These are phyloP conservation scores for Pichia sorboxylosa DNA, from an alignment of 1,139 yeast species.

Conservation along the genomic window DNA sequence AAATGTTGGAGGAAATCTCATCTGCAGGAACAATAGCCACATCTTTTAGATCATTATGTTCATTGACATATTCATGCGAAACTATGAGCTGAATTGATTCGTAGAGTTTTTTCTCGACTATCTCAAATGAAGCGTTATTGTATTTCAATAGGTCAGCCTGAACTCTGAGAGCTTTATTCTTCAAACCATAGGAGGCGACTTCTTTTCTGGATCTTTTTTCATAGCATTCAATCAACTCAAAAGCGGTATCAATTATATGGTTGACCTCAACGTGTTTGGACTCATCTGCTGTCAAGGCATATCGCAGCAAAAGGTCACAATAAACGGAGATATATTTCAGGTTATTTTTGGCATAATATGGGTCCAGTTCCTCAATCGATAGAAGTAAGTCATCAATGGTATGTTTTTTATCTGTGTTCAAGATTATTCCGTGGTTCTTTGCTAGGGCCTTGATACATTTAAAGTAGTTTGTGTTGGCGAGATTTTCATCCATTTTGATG, in stretches of 20 bases:
- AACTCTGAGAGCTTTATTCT: conserved; percentile 21
- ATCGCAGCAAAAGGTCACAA: conserved; percentile 22
- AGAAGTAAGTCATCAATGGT: conserved; percentile 11
- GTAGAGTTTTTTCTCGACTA: conserved; percentile 14
- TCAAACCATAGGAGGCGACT: conserved; percentile 18
- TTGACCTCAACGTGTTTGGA: conserved; percentile 9
- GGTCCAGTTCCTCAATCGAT: conserved; percentile 13
- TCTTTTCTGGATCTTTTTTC: conserved; percentile 7
- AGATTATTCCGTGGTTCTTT: conserved; percentile 11
- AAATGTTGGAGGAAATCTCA: conserved; percentile 14
- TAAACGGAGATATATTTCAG: conserved; percentile 20
- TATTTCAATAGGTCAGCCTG: conserved; percentile 18
- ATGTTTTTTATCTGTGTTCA: conserved; percentile 8
- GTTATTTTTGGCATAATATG: conserved; percentile 17
- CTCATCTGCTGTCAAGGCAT: conserved; percentile 20
- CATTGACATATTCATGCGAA: conserved; percentile 13
- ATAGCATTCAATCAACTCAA: conserved; percentile 15
- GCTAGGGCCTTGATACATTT: conserved; percentile 17
- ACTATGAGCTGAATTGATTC: conserved; percentile 17
- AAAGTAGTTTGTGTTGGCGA: conserved; percentile 20
- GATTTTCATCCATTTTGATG: conserved; percentile 17
- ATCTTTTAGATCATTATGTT: conserved; percentile 8
- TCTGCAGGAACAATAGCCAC: conserved; percentile 17
- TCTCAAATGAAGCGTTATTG: conserved; percentile 7
- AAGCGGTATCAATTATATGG: conserved; percentile 12